These are phyloP conservation scores for Gastrolobium villosum DNA, from an alignment of 306 rosid genomes.

Conservation along the genomic window DNA sequence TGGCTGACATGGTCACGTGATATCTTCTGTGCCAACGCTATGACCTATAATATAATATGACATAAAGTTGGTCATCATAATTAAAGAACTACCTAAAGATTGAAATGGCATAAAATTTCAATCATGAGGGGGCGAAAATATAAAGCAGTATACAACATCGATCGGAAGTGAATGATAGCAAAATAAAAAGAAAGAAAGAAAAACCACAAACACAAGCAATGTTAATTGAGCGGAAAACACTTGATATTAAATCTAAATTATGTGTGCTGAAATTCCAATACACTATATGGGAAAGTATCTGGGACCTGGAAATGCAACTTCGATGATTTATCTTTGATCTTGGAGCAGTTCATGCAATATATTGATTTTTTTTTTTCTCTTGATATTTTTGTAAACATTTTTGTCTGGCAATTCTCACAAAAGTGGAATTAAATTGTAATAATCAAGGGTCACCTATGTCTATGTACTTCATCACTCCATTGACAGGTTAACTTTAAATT, in stretches of 20 bases:
- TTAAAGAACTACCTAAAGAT: slow-evolving; percentile 42
- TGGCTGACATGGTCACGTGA: slow-evolving; percentile 56
- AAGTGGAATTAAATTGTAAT: background rate
- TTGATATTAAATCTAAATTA: background rate
- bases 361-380: background rate
- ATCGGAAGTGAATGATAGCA: background rate
- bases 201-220: background rate
- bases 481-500: background rate
- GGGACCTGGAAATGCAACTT: background rate
- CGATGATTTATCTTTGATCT: background rate
- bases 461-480: too few relatives aligned
- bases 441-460: background rate
- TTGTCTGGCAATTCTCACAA: background rate
- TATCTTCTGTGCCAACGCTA: slow-evolving; percentile 46
- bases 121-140: slow-evolving; percentile 29
- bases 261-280: background rate
- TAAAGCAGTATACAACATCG: slow-evolving; percentile 12
- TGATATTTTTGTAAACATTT: background rate
- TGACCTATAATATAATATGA: slow-evolving; percentile 46
- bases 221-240: too few relatives aligned
- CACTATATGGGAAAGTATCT: background rate
- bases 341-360: background rate
- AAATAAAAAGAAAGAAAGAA: background rate
- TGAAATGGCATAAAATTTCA: slow-evolving; percentile 51
- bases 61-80: slow-evolving; percentile 53